phyloP scores from a whole-genome alignment of 2,329 filamentous ascomycete species.

The Tolypocladium tundrense region DNA sequence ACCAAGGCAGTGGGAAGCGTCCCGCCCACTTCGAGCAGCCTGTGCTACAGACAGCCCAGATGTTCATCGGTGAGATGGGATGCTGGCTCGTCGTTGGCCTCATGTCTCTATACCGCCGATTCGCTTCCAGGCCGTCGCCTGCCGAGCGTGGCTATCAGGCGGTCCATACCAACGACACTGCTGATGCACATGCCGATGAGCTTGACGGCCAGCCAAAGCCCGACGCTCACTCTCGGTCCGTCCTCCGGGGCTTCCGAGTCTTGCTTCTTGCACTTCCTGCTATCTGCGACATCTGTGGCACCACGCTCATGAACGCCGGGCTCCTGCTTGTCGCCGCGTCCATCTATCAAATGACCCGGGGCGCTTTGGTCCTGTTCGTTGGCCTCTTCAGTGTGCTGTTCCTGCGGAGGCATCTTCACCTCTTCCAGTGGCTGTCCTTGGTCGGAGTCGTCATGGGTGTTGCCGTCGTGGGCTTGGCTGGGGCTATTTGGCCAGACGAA shows the following conservation, averaged over 20 bases:
- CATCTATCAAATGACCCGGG: conserved; percentile 98
- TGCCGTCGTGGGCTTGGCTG: conserved; percentile 79
- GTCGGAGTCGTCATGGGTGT: conserved; percentile 83
- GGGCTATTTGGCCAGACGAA: conserved; percentile 65
- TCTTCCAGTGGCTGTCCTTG: conserved; percentile 91
- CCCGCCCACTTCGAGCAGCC: conserved; percentile 81
- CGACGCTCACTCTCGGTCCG: conserved; percentile 45
- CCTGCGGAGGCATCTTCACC: conserved; percentile 62
- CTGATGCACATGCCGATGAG: conserved; percentile 14
- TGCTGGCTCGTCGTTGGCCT: conserved; percentile 84
- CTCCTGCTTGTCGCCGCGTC: conserved; percentile 88
- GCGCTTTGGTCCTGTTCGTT: conserved; percentile 89
- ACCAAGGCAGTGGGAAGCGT: conserved; percentile 53
- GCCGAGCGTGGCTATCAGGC: conserved; percentile 54
- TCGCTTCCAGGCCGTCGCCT: conserved; percentile 31
- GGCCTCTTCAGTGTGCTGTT: conserved; percentile 92
- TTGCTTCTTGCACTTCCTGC: conserved; percentile 73
- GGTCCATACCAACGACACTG: conserved; percentile 38
- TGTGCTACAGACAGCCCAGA: conserved; percentile 91
- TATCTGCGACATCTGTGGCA: conserved; percentile 88
- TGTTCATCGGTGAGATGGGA: conserved; percentile 95
- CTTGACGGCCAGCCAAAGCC: conserved; percentile 13
- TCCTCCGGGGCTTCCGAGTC: conserved; percentile 62
- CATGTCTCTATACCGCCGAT: conserved; percentile 55
- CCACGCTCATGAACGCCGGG: conserved; percentile 94